Evolutionary conservation across 208 protist species (phyloP), one percentile per base, ranked within the genome.

Genomic region (Leptomonas pyrrhocoris): DNA sequence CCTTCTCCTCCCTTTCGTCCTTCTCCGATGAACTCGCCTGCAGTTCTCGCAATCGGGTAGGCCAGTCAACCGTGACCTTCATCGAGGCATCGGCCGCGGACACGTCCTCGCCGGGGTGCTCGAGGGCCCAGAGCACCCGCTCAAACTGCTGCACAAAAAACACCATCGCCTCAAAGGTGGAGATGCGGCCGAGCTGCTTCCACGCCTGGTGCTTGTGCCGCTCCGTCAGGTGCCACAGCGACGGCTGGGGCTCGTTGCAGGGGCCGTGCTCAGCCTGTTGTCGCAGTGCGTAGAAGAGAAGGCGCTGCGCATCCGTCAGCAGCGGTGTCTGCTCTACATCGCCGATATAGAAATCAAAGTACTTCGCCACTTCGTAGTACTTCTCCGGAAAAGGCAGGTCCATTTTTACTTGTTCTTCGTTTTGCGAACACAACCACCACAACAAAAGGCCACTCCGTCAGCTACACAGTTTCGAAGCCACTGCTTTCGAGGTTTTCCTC

Each of bases 121-220:
- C 72, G 16, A 77, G 46, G 16, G 55, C 19, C 57, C n/a, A 49
- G 2, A 88, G 63, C 2, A 56, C 48, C 23, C 80, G 75, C 43
- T 92, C 66, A 16, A 80, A 70, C 30, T 74, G 72, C 30, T 79
- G 75, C 54, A 95, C 90, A 79, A 91, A 95, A 67, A 84, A 77
- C n/a, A 95, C 90, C 90, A 95, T 95, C 21, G 87, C 86, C 67
- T 95, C 90, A 68, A 88, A 93, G 28, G 53, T 73, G 19, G 77
- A 81, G 79, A 92, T 92, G 76, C 57, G 58, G 15, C 73, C 73
- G 2, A 95, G 80, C 69, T 85, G 71, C 63, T 73, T 79, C 88
- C 90, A 95, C 66, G 90, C 90, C 25, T 80, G 50, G 72, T 93
- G 79, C 75, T 92, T 93, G 76, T 87, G 51, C 2, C 87, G 77